Evolutionary conservation across 495 filamentous ascomycete genomes (phyloP), one percentile per base, ranked within the genome.

Genomic region (Parathielavia appendiculata): DNA sequence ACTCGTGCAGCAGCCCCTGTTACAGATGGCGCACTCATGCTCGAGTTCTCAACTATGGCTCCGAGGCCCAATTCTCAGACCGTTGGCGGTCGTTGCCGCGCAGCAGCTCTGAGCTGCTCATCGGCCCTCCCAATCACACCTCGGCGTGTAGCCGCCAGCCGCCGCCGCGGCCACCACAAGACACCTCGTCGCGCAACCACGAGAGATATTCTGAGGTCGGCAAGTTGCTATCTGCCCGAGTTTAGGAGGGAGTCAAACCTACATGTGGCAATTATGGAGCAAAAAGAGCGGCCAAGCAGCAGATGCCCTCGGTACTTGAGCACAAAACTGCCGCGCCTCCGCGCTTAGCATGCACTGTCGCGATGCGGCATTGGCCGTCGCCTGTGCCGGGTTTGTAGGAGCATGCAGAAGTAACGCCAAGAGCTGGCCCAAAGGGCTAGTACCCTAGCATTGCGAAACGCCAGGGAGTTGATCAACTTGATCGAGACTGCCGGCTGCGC

Each of bases 81-180:
- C 9, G 19, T 51, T 2, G 45, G 30, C 51, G 58, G 9, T 14
- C 44, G 14, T 16, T 52, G 40, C 40, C 40, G 59, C 59, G 54
- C 36, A 41, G 59, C 47, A 41, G 17, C 17, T 47, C 23, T n/a
- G 22, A 10, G 51, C 17, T 17, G 45, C 4, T 60, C 47, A 44
- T 51, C 46, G n/a, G n/a, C 5, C 32, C 36, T 36, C 53, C 58
- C 58, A 61, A 61, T 61, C 58, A 56, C 38, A 32, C 2, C 26
- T 11, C 38, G 17, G 19, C 36, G 1, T 19, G 9, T 56, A 56
- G 19, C 52, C 58, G 58, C 58, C 53, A 51, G 58, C 58, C 58
- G 38, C 48, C 30, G 26, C 9, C 1, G 54, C 36, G 22, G 20
- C 50, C 50, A 6, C 26, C 26, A 30, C 32, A 5, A 1, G 43